Evolutionary conservation across 148 eudicot genomes (phyloP).

Genomic region (Drosera capensis): DNA sequence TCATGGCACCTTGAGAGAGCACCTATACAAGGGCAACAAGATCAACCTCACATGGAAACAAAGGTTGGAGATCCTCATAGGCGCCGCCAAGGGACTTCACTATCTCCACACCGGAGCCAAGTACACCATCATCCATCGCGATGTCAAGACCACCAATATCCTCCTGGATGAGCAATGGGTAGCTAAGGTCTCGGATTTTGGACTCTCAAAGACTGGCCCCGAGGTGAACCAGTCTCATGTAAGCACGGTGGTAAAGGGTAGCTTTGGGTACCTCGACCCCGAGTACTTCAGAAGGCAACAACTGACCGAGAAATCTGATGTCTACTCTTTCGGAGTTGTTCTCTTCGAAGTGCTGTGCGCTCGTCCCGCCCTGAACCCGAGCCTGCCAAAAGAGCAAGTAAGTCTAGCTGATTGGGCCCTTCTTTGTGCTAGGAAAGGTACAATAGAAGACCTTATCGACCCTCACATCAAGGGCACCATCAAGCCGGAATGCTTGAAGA

Average conservation of each 20-base stretch:
- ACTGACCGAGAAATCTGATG: slow-evolving; percentile 34
- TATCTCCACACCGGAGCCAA: slow-evolving; percentile 48
- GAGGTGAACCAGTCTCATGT: slow-evolving; percentile 29
- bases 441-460: slow-evolving; percentile 23
- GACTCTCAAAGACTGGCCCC: slow-evolving; percentile 42
- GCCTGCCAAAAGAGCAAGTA: slow-evolving; percentile 42
- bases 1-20: slow-evolving; percentile 39
- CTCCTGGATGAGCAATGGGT: slow-evolving; percentile 32
- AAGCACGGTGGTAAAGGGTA: slow-evolving; percentile 40
- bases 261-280: slow-evolving; percentile 34
- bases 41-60: slow-evolving; percentile 36
- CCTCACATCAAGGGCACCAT: slow-evolving; percentile 27
- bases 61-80: slow-evolving; percentile 32
- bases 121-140: slow-evolving; percentile 44
- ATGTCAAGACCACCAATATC: slow-evolving; percentile 47
- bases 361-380: slow-evolving; percentile 32
- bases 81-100: slow-evolving; percentile 42
- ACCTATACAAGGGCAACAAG: slow-evolving; percentile 35
- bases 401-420: slow-evolving; percentile 39
- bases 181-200: slow-evolving; percentile 42
- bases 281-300: slow-evolving; percentile 39
- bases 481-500: slow-evolving; percentile 30
- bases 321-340: slow-evolving; percentile 40
- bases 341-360: slow-evolving; percentile 32
- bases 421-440: slow-evolving; percentile 17